Evolutionary conservation across 441 rosid species (phyloP).

Genomic region (Populus hybrid): DNA sequence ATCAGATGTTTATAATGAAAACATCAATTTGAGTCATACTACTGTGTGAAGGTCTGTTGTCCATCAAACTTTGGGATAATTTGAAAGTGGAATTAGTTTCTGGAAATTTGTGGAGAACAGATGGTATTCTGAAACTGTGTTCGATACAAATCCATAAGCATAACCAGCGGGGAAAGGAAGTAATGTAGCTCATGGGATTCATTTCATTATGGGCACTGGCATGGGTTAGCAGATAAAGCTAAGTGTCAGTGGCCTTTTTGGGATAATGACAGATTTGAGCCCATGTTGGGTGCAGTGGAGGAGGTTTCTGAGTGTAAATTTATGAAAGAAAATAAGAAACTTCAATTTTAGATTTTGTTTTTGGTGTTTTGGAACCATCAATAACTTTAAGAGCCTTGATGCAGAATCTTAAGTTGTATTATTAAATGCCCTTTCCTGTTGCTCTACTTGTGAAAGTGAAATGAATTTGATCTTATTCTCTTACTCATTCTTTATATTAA

Average conservation of each 20-base stretch:
- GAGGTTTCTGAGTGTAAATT: background rate
- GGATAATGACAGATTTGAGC: background rate
- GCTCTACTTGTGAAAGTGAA: background rate
- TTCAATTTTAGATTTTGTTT: background rate
- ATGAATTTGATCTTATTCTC: background rate
- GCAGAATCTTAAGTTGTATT: background rate
- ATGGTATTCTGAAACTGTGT: background rate
- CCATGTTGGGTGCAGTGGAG: background rate
- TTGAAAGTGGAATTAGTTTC: background rate
- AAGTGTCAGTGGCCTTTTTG: background rate
- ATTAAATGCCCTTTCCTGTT: slow-evolving; percentile 2
- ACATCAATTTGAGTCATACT: background rate
- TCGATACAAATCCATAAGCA: background rate
- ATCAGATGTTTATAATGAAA: background rate
- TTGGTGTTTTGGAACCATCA: background rate
- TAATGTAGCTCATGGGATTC: background rate
- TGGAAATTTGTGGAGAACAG: background rate
- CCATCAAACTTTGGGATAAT: background rate
- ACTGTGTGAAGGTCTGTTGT: background rate
- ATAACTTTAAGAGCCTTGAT: background rate
- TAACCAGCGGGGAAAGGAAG: background rate
- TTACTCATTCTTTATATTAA: background rate
- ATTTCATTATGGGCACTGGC: background rate
- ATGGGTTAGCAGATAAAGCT: background rate
- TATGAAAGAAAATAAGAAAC: background rate